Evolutionary conservation across 1,139 yeast genomes (phyloP).

Genomic region (Yamadazyma atmosphaerica): DNA sequence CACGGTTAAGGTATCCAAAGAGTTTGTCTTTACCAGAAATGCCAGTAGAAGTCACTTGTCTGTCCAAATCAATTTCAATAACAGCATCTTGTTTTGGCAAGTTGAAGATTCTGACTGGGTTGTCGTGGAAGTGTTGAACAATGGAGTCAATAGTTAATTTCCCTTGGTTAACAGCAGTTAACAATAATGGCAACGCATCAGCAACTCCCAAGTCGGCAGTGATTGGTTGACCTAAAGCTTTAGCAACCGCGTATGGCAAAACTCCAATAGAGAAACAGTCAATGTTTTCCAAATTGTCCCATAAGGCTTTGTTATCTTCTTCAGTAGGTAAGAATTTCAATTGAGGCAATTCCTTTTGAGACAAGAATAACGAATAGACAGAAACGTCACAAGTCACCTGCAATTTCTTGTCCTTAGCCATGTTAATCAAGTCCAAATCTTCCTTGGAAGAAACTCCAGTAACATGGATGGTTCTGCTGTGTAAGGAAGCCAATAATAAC

Average conservation of each 20-base stretch:
- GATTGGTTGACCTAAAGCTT: slow-evolving; percentile 58
- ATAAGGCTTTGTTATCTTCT: slow-evolving; percentile 78
- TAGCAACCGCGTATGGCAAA: slow-evolving; percentile 72
- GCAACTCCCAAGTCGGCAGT: slow-evolving; percentile 75
- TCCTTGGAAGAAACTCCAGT: slow-evolving; percentile 81
- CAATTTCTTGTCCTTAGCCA: slow-evolving; percentile 82
- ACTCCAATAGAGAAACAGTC: slow-evolving; percentile 90
- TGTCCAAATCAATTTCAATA: slow-evolving; percentile 83
- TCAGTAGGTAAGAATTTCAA: slow-evolving; percentile 74
- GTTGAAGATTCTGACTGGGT: slow-evolving; percentile 80
- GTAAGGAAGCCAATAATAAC: slow-evolving; percentile 84
- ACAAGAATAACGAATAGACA: slow-evolving; percentile 74
- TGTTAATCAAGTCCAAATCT: slow-evolving; percentile 78
- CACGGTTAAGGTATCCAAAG: slow-evolving; percentile 87
- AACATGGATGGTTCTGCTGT: slow-evolving; percentile 82
- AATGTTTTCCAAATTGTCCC: slow-evolving; percentile 71
- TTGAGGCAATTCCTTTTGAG: slow-evolving; percentile 63
- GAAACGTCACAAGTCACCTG: slow-evolving; percentile 90
- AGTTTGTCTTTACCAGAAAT: slow-evolving; percentile 53
- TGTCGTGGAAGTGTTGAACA: slow-evolving; percentile 70
- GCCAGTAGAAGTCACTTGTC: slow-evolving; percentile 54
- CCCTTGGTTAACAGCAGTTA: slow-evolving; percentile 77
- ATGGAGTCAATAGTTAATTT: slow-evolving; percentile 74
- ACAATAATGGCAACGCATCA: slow-evolving; percentile 79
- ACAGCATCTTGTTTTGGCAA: slow-evolving; percentile 77